Evolutionary conservation across 352 stramenopile genomes (phyloP), one percentile per base, ranked within the genome.

Genomic region (Thalassiosira sp.): DNA sequence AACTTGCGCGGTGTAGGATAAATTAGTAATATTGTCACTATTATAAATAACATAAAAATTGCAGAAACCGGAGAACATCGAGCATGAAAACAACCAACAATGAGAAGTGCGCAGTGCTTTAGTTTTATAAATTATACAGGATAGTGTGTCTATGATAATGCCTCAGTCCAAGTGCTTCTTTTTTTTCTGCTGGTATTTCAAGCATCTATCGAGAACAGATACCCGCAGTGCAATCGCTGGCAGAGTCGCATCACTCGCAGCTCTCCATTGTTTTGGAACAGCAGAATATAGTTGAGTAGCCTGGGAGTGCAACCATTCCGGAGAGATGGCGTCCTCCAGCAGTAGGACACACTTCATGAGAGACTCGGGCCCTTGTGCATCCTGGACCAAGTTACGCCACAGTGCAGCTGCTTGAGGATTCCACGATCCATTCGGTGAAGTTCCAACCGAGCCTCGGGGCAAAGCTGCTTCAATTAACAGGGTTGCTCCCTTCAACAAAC

Each of bases 381-480:
- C 54, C 33, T 90, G 74, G 2, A 91, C 82, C n/a, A 85, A 68
- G 24, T 77, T 69, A 40, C 84, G 69, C 88, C 88, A 93, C 54
- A 89, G 49, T 16, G 76, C 54, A 59, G 82, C 84, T 52, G 76
- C 60, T 40, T 85, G 73, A 48, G 71, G 66, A 22, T 75, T 72
- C 88, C 88, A 93, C 27, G 71, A 33, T 52, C 84, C 84, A 58
- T 71, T 79, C 5, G 52, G 51, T 7, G 79, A 85, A 58, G 73
- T 70, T 66, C 85, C 79, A 43, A 94, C 68, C 11, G 85, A 90
- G 16, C 86, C 89, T 35, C 82, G 48, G 16, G 89, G 89, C 10
- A 94, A 54, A 49, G 89, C 80, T 46, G 85, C 76, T 72, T 94
- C 89, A 45, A 94, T 89, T 16, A 88, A 70, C 24, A 94, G 60